Conservation (phyloP, 352 stramenopile species). For the Pythium brassicae region DNA sequence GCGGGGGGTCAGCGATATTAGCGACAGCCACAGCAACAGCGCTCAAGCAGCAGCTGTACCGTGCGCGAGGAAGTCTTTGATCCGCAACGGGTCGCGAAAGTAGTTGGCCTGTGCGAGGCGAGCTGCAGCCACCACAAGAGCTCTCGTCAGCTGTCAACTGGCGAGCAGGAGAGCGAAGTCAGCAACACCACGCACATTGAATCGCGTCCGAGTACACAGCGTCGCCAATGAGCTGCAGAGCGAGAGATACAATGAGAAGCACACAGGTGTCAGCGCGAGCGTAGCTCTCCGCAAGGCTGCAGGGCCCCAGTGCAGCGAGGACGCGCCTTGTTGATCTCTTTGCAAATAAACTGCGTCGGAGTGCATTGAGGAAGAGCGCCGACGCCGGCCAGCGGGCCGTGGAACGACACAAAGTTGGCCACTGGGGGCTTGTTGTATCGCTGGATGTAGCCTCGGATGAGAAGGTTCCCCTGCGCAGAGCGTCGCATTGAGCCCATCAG, state of each 20-base stretch:
- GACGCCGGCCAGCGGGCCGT: slow-evolving; percentile 89
- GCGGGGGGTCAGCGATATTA: no score
- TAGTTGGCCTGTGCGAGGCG: slow-evolving; percentile 92
- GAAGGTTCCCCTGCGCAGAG: slow-evolving; percentile 74
- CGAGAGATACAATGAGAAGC: not conserved
- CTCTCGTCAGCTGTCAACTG: not conserved
- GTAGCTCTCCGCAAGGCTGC: no score
- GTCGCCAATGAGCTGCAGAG: slow-evolving; percentile 70
- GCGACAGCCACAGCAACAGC: not conserved
- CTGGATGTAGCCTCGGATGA: slow-evolving; percentile 93
- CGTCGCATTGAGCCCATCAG: not conserved
- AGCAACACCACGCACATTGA: slow-evolving; percentile 47
- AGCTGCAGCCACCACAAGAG: slow-evolving; percentile 19
- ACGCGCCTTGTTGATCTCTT: slow-evolving; percentile 66
- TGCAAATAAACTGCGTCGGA: slow-evolving; percentile 82
- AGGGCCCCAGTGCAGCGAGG: not conserved
- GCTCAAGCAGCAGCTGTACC: slow-evolving; percentile 22
- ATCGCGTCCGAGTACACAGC: slow-evolving; percentile 83
- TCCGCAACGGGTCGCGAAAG: slow-evolving; percentile 85
- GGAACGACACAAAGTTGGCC: slow-evolving; percentile 88
- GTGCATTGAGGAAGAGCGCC: slow-evolving; percentile 86
- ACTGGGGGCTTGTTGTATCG: slow-evolving; percentile 92
- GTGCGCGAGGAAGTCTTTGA: slow-evolving; percentile 61
- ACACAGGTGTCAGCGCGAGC: no score
- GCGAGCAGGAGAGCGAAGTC: not conserved